Conservation (phyloP, 345 rosid genomes). For the Streptanthus diversifolius region DNA sequence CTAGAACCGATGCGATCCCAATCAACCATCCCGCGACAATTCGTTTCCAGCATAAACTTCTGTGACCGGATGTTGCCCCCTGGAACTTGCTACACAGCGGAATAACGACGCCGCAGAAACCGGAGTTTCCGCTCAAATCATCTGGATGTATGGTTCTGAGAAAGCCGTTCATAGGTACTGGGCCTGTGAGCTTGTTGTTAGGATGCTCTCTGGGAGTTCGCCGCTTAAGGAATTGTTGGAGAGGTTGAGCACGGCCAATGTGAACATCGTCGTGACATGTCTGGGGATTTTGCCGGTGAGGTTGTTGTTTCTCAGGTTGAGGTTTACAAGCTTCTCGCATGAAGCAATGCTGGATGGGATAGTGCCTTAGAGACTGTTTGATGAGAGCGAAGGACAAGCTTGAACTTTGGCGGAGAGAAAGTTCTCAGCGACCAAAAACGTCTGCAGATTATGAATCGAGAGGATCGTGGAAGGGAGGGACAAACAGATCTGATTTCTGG, state of each 20-base stretch:
- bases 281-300: slow-evolving; percentile 69
- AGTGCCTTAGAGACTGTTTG: slow-evolving; percentile 61
- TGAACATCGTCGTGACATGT: slow-evolving; percentile 66
- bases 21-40: no score
- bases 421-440: slow-evolving; percentile 59
- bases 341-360: slow-evolving; percentile 87
- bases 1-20: slow-evolving; percentile 47
- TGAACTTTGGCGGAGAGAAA: slow-evolving; percentile 71
- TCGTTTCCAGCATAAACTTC: no score
- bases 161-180: slow-evolving; percentile 71
- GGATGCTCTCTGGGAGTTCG: slow-evolving; percentile 68
- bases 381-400: slow-evolving; percentile 86
- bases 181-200: slow-evolving; percentile 75
- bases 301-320: slow-evolving; percentile 62
- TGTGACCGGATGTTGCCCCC: no score
- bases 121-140: slow-evolving; percentile 64
- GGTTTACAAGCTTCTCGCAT: slow-evolving; percentile 64
- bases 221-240: slow-evolving; percentile 79
- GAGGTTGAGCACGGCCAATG: slow-evolving; percentile 81
- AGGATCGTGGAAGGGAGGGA: slow-evolving; percentile 75
- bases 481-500: slow-evolving; percentile 57
- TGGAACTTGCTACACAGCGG: no score
- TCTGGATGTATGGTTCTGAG: slow-evolving; percentile 72
- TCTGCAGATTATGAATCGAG: slow-evolving; percentile 69
- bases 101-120: slow-evolving; percentile 58